A percentile compares a stretch with the other conserved stretches of the same genome.
phyloP scores from a whole-genome alignment of 164 flowering plant genomes.

The Tetrastigma voinierianum region DNA sequence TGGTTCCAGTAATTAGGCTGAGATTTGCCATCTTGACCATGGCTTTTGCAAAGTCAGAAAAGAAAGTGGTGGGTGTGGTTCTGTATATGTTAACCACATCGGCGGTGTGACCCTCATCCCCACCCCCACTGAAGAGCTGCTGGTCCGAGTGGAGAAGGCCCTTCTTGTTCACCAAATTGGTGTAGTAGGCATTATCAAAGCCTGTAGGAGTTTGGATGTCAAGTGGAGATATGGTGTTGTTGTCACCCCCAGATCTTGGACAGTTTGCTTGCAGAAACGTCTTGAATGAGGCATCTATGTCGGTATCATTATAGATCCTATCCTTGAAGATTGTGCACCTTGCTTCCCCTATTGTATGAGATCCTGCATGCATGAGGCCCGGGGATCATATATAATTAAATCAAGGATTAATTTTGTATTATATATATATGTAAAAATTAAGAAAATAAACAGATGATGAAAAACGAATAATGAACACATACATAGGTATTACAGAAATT shows the following conservation, averaged over 20 bases:
- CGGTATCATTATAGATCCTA: slow-evolving; percentile 35
- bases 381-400: too few relatives aligned
- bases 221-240: slow-evolving; percentile 30
- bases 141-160: too few relatives aligned
- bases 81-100: slow-evolving; percentile 18
- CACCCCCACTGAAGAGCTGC: slow-evolving; percentile 22
- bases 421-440: too few relatives aligned
- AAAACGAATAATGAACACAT: too few relatives aligned
- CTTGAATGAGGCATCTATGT: slow-evolving; percentile 34
- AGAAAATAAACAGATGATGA: too few relatives aligned
- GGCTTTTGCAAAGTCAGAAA: slow-evolving; percentile 26
- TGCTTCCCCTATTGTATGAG: too few relatives aligned
- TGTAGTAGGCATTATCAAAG: slow-evolving; percentile 39
- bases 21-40: slow-evolving; percentile 42
- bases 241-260: slow-evolving; percentile 34
- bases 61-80: slow-evolving; percentile 11
- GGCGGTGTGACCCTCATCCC: slow-evolving; percentile 32
- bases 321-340: slow-evolving; percentile 22
- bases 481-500: too few relatives aligned
- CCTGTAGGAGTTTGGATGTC: slow-evolving; percentile 21
- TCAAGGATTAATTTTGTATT: too few relatives aligned
- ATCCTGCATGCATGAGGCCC: slow-evolving; percentile 50
- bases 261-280: slow-evolving; percentile 18
- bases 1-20: too few relatives aligned
- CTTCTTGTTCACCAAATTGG: slow-evolving; percentile 11